A percentile compares a stretch with the other conserved stretches of the same genome.
Evolutionary conservation across 2,329 filamentous ascomycete species (phyloP).

Genomic region (Didymella keratinophila): DNA sequence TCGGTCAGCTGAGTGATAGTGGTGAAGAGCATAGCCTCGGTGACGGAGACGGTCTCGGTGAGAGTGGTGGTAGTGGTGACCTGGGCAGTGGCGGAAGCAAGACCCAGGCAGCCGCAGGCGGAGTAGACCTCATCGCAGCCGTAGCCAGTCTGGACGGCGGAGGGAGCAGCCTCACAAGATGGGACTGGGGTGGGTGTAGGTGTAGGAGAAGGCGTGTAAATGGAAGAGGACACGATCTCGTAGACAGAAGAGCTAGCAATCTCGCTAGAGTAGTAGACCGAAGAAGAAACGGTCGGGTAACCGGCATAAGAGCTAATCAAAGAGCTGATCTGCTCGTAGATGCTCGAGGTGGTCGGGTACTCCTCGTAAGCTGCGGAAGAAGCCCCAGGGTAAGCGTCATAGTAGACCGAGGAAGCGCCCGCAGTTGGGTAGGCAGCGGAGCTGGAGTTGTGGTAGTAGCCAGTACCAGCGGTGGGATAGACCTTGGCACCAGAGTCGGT

Average conservation of each 20-base stretch:
- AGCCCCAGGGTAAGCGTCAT: slow-evolving; percentile 3
- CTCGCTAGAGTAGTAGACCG: slow-evolving; percentile 9
- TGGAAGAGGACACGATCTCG: slow-evolving; percentile 15
- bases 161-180: slow-evolving; percentile 21
- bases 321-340: slow-evolving; percentile 21
- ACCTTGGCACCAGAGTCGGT: not conserved
- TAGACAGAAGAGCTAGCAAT: not conserved
- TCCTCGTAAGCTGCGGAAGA: slow-evolving; percentile 12
- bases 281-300: slow-evolving; percentile 8
- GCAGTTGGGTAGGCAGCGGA: slow-evolving; percentile 8
- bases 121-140: slow-evolving; percentile 14
- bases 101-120: slow-evolving; percentile 22
- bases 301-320: slow-evolving; percentile 14
- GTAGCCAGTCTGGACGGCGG: slow-evolving; percentile 16
- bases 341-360: slow-evolving; percentile 17
- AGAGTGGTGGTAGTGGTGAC: slow-evolving; percentile 12
- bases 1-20: slow-evolving; percentile 11
- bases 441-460: slow-evolving; percentile 12
- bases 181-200: slow-evolving; percentile 15
- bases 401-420: slow-evolving; percentile 6
- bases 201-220: slow-evolving; percentile 7
- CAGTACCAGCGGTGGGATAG: not conserved
- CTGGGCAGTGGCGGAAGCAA: slow-evolving; percentile 18
- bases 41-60: slow-evolving; percentile 11
- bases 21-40: slow-evolving; percentile 13